These are phyloP conservation scores for Candida xiaguanensis DNA, from an alignment of 805 yeast species.

Conservation along the genomic window DNA sequence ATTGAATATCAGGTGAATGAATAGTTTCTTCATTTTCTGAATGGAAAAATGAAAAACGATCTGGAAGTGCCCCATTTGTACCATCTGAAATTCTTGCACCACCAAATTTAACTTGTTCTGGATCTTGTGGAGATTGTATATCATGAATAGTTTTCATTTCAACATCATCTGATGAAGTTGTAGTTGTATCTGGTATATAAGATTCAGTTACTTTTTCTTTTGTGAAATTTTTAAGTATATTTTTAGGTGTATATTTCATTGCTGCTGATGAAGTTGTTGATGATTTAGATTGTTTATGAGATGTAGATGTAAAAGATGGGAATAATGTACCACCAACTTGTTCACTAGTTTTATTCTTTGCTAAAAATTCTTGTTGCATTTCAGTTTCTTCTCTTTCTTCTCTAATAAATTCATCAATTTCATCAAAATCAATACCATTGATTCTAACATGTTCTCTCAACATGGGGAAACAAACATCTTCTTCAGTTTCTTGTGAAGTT, in stretches of 20 bases:
- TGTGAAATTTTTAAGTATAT: conserved; percentile 20
- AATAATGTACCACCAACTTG: not conserved
- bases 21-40: conserved; percentile 82
- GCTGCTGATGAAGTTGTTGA: conserved; percentile 46
- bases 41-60: conserved; percentile 79
- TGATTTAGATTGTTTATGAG: not conserved
- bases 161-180: conserved; percentile 5
- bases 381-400: conserved; percentile 51
- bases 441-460: conserved; percentile 54
- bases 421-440: conserved; percentile 87
- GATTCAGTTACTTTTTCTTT: not conserved
- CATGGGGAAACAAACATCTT: conserved; percentile 97
- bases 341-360: conserved; percentile 16
- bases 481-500: conserved; percentile 87
- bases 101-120: conserved; percentile 39
- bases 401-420: conserved; percentile 75
- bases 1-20: conserved; percentile 84
- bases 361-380: conserved; percentile 22
- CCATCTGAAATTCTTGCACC: conserved; percentile 31
- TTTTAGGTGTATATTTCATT: conserved; percentile 57
- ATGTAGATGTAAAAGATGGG: not conserved
- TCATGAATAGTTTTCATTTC: conserved; percentile 4
- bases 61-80: conserved; percentile 41
- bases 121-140: conserved; percentile 10
- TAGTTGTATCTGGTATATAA: conserved; percentile 2